Evolutionary conservation across 805 yeast genomes (phyloP).

Genomic region (Candida vartiovaarae): DNA sequence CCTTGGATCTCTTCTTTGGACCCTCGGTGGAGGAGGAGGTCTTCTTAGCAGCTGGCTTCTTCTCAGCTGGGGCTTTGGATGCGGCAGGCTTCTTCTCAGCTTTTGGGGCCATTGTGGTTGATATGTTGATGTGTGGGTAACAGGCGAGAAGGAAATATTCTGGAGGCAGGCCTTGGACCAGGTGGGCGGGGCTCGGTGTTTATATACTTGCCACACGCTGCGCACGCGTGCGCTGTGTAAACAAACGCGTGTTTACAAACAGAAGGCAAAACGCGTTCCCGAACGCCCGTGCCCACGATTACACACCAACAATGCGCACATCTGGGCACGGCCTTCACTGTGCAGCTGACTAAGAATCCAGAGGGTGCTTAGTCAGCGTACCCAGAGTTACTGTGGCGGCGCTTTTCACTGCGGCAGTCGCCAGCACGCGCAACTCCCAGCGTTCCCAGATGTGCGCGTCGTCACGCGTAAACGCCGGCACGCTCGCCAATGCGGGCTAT

Average conservation of each 20-base stretch:
- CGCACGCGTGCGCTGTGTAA: neutral
- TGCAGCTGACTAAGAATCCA: too few species aligned
- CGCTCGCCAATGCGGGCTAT: too few species aligned
- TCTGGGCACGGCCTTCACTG: too few species aligned
- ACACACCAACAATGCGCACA: too few species aligned
- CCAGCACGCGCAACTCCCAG: neutral
- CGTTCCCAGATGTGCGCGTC: neutral
- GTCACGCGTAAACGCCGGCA: too few species aligned
- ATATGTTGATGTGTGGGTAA: conserved; percentile 6
- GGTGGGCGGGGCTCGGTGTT: neutral
- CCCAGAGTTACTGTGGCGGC: too few species aligned
- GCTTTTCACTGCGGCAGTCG: too few species aligned
- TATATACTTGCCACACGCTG: neutral
- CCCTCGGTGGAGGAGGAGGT: conserved; percentile 76
- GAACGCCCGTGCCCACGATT: too few species aligned
- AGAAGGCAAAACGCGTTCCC: too few species aligned
- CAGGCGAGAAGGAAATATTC: conserved; percentile 1
- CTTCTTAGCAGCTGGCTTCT: conserved; percentile 84
- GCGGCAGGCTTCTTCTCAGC: conserved; percentile 70
- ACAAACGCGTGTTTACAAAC: too few species aligned
- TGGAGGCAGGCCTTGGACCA: neutral
- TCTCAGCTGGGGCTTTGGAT: conserved; percentile 90
- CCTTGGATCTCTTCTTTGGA: conserved; percentile 88
- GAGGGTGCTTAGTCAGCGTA: too few species aligned
- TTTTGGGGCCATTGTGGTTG: conserved; percentile 56